phyloP scores from a whole-genome alignment of 345 rosid genomes.

The Dovyalis caffra region DNA sequence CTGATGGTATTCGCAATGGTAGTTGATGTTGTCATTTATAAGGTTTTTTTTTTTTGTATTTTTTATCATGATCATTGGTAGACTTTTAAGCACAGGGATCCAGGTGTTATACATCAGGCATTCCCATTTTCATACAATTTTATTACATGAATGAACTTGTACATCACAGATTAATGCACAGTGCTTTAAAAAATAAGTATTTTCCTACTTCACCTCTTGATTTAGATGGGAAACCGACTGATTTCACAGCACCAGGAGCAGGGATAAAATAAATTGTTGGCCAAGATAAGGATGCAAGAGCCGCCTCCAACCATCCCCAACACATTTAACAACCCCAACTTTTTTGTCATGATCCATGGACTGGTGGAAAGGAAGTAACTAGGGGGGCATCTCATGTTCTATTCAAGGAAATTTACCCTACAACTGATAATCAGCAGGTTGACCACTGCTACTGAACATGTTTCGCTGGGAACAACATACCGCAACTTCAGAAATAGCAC shows the following conservation, averaged over 20 bases:
- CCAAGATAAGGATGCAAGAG: background rate
- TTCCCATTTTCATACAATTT: background rate
- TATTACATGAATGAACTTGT: background rate
- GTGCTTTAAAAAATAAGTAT: background rate
- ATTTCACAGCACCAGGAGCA: background rate
- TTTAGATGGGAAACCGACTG: background rate
- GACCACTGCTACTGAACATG: background rate
- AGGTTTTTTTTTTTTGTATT: background rate
- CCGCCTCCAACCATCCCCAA: background rate
- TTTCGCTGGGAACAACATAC: background rate
- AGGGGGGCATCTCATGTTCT: background rate
- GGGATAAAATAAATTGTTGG: background rate
- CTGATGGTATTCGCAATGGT: background rate
- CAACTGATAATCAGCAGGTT: slow-evolving; percentile 1
- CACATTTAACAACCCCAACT: background rate
- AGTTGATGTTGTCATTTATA: background rate
- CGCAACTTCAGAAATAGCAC: background rate
- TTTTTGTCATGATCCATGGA: background rate
- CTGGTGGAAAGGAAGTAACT: background rate
- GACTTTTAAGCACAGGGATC: background rate
- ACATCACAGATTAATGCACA: background rate
- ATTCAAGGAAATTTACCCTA: background rate
- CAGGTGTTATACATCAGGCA: background rate
- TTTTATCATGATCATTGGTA: background rate
- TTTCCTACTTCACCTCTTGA: background rate